Evolutionary conservation across 1,139 yeast genomes (phyloP), one percentile per base, ranked within the genome.

Genomic region (Kodamaea ohmeri): DNA sequence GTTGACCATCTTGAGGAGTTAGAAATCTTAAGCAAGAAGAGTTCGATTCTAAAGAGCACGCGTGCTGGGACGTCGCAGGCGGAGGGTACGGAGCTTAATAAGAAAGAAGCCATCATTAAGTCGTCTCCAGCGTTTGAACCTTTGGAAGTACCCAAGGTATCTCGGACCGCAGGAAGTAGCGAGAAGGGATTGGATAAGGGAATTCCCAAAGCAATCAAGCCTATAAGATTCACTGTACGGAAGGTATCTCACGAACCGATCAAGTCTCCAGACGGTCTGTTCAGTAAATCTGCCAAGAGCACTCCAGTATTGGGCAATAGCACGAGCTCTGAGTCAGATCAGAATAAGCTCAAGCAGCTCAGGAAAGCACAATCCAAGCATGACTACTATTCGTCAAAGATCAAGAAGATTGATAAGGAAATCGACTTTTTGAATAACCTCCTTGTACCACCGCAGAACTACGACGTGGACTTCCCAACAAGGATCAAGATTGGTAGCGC

Each of bases 391-490:
- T 59, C 51, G 16, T 49, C 49, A 22, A 55, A 65, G 29, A 63
- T 68, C 17, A 51, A 40, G 20, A 71, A 71, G 43, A 70, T 71
- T 38, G 58, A 66, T 22, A 69, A 70, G 50, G 76, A 71, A 42
- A 62, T 71, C 25, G 53, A 52, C 15, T 71, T 69, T 42, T 60
- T 71, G 44, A 48, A 58, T 21, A 65, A 62, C 37, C 56, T 71
- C 29, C 33, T 40, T 14, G 61, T 71, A 32, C 76, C 76, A 3
- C 76, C 76, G 1, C 66, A 60, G 47, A 70, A 69, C 43, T 73
- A 69, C 29, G 75, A 71, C 42, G 56, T 70, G 19, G 76, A 71
- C 46, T 71, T 67, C 42, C 58, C 62, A 11, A 70, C 76, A 4
- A 51, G 76, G 35, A 58, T 56, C 24, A 71, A 71, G 49, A 70